Evolutionary conservation across 2,329 filamentous ascomycete species (phyloP).

Genomic region (Anthostomella pinea): DNA sequence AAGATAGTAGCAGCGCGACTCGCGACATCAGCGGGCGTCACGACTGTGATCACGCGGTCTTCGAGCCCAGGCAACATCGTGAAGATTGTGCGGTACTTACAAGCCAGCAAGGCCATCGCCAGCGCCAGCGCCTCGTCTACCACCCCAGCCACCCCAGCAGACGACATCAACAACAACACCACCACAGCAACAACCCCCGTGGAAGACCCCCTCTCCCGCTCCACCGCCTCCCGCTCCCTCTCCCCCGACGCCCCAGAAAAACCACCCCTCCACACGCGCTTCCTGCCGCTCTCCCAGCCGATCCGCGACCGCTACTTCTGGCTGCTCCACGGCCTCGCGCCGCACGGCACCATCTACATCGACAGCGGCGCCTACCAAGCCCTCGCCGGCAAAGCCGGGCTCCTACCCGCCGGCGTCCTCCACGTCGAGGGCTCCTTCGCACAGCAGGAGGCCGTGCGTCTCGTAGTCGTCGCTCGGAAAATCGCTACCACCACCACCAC

Average conservation of each 20-base stretch:
- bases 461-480: conserved; percentile 72
- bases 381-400: conserved; percentile 76
- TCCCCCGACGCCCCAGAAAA: conserved; percentile 31
- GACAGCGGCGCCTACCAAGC: conserved; percentile 85
- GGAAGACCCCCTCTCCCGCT: conserved; percentile 38
- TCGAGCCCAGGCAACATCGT: conserved; percentile 91
- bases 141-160: conserved; percentile 14
- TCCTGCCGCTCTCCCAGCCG: conserved; percentile 78
- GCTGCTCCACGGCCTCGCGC: conserved; percentile 87
- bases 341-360: conserved; percentile 89
- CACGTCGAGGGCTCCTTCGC: conserved; percentile 86
- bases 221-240: conserved; percentile 42
- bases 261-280: conserved; percentile 83
- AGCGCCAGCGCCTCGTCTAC: conserved; percentile 18
- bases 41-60: conserved; percentile 90
- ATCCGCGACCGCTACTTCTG: conserved; percentile 96
- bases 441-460: conserved; percentile 86
- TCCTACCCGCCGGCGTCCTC: conserved; percentile 87
- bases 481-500: conserved; percentile 20
- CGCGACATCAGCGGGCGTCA: conserved; percentile 91
- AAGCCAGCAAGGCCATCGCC: conserved; percentile 51
- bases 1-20: conserved; percentile 93
- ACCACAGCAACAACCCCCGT: conserved; percentile 24
- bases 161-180: conserved; percentile 18
- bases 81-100: conserved; percentile 79